Percentiles rank a stretch among this genome's conserved stretches.
These are phyloP conservation scores for Nakataea oryzae DNA, from an alignment of 2,329 filamentous ascomycete species.

Conservation along the genomic window DNA sequence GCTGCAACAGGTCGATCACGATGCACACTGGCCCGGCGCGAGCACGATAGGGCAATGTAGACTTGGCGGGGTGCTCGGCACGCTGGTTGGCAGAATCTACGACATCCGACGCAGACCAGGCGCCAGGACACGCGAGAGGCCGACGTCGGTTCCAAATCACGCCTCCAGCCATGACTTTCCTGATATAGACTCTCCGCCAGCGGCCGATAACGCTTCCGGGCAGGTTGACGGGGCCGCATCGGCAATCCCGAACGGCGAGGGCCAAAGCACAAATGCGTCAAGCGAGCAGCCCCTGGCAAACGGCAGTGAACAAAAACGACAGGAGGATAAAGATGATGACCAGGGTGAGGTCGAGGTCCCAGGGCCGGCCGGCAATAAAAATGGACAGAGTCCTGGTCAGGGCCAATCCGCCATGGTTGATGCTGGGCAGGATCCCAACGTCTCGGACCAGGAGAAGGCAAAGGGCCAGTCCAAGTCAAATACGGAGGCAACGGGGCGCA, in stretches of 20 bases:
- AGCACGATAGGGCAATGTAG: slow-evolving; percentile 50
- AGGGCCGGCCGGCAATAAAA: not conserved
- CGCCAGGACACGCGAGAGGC: not conserved
- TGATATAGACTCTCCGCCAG: not conserved
- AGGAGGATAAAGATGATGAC: not conserved
- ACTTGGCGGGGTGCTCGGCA: slow-evolving; percentile 57
- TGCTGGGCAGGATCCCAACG: not conserved
- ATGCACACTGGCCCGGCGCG: slow-evolving; percentile 43
- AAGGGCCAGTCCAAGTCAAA: not conserved
- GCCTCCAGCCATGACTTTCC: not conserved
- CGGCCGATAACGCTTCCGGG: not conserved
- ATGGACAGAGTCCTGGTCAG: not conserved
- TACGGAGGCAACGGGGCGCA: slow-evolving; percentile 16
- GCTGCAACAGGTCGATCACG: slow-evolving; percentile 54
- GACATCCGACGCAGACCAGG: slow-evolving; percentile 33
- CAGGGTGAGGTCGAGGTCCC: not conserved
- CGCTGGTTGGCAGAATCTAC: slow-evolving; percentile 57
- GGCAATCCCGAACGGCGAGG: not conserved
- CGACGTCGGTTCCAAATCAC: not conserved
- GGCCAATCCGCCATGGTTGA: not conserved
- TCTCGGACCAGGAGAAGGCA: not conserved
- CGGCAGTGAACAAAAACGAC: not conserved
- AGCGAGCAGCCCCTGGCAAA: not conserved
- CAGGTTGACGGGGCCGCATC: not conserved
- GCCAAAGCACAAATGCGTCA: not conserved